Conservation (phyloP, 352 stramenopile species). For the Globisporangium yorkense region DNA sequence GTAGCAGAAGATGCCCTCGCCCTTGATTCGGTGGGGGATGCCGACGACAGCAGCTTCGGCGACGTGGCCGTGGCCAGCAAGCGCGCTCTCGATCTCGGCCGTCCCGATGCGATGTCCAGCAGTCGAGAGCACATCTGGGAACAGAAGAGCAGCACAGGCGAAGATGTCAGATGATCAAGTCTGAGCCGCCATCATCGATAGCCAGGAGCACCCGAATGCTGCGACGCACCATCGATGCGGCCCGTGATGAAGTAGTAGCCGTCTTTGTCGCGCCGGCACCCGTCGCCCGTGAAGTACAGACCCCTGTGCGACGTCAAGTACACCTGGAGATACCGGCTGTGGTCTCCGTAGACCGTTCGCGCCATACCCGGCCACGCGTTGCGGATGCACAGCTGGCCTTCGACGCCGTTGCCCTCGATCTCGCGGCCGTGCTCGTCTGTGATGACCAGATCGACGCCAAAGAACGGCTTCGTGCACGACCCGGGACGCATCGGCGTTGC, state of each 20-base stretch:
- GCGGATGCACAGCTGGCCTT: conserved; percentile 96
- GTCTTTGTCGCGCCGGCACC: conserved; percentile 86
- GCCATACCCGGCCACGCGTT: conserved; percentile 96
- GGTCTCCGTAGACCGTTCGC: conserved; percentile 92
- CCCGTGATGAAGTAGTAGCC: conserved; percentile 99
- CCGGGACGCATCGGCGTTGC: conserved; percentile 89
- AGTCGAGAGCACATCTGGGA: conserved; percentile 92
- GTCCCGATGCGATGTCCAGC: conserved; percentile 90
- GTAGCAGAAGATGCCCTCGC: conserved; percentile 95
- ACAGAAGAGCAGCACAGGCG: not conserved
- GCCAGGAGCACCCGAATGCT: not conserved
- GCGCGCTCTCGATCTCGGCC: conserved; percentile 83
- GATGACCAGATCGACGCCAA: conserved; percentile 91
- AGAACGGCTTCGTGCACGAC: conserved; percentile 94
- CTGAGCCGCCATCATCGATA: not conserved
- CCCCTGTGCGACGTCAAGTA: conserved; percentile 96
- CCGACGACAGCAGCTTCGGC: conserved; percentile 94
- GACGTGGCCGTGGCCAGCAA: conserved; percentile 90
- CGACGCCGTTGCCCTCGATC: conserved; percentile 74
- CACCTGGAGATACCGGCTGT: conserved; percentile 93
- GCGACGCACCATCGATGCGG: conserved; percentile 85
- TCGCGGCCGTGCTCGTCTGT: conserved; percentile 85
- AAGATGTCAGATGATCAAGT: not conserved
- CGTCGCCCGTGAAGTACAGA: conserved; percentile 96
- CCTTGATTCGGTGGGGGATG: conserved; percentile 96